Evolutionary conservation across 2,329 filamentous ascomycete genomes (phyloP), one percentile per base, ranked within the genome.

Genomic region (Arthroderma uncinatum): DNA sequence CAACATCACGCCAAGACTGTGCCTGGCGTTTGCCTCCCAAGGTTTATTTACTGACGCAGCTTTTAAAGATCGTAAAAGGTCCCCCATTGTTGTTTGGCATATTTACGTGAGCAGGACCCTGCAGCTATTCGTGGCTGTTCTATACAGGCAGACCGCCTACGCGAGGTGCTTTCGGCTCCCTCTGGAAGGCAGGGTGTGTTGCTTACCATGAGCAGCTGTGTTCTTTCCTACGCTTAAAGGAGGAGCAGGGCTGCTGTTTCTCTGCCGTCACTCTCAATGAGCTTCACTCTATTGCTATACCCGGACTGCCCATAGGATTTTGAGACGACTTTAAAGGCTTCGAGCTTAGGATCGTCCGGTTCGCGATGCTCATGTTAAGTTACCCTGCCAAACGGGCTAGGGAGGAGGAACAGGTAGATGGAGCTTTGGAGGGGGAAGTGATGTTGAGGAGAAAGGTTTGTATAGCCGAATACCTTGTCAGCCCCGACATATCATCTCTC

Each of bases 121-220:
- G n/a, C n/a, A n/a, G n/a, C n/a, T n/a, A n/a, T n/a, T n/a, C n/a
- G 8, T 42, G 30, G 30, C 16, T 21, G 39, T n/a, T 19, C 10
- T 42, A 23, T 8, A 42, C n/a, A 19, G 39, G 10, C 16, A 1
- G 19, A n/a, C n/a, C n/a, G 39, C 5, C 19, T 42, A 21, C 19
- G 19, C 60, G 50, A 25, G 57, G 55, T 23, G 48, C 59, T 60
- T 63, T 66, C 34, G 36, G 60, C 48, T 48, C 40, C 28, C 37
- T 21, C 23, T 55, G 39, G 28, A 19, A 47, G 57, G 10, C 28
- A 8, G 40, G 25, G 19, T 34, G 2, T 44, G 25, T 47, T 14
- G 57, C 53, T 44, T 47, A 54, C 8, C 57, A 58, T 19, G 16
- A 14, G 21, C 39, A 10, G 19, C 39, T 19, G 39, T 42, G 39